These are phyloP conservation scores for Ogataea salicorniae DNA, from an alignment of 805 yeast genomes.

Conservation along the genomic window DNA sequence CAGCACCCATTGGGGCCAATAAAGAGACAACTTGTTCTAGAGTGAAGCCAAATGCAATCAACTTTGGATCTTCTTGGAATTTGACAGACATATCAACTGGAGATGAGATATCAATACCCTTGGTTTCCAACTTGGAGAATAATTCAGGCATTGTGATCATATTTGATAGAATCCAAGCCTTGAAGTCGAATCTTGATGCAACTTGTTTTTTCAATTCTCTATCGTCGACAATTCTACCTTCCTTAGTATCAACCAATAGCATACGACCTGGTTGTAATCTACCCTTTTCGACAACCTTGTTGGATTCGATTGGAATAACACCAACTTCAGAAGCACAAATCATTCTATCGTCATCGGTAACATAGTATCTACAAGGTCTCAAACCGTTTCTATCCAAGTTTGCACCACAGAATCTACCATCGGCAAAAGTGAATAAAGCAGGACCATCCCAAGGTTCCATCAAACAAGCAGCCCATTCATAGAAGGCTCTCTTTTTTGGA, in stretches of 20 bases:
- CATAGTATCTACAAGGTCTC: slow-evolving; percentile 96
- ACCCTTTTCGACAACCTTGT: slow-evolving; percentile 81
- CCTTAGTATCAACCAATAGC: slow-evolving; percentile 90
- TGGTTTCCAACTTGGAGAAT: slow-evolving; percentile 48
- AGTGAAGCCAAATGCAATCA: slow-evolving; percentile 88
- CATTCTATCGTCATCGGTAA: slow-evolving; percentile 90
- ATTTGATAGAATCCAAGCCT: slow-evolving; percentile 87
- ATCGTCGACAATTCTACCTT: slow-evolving; percentile 91
- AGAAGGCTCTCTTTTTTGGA: slow-evolving; percentile 87
- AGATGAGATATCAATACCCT: slow-evolving; percentile 27
- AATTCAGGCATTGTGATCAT: slow-evolving; percentile 80
- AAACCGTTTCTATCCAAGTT: slow-evolving; percentile 95
- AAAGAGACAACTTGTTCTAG: slow-evolving; percentile 82
- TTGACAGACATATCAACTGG: slow-evolving; percentile 32
- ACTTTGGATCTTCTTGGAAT: slow-evolving; percentile 76
- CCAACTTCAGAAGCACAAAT: slow-evolving; percentile 99
- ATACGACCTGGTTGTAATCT: slow-evolving; percentile 94
- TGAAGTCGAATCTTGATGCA: slow-evolving; percentile 82
- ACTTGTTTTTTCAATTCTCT: slow-evolving; percentile 78
- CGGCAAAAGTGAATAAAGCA: slow-evolving; percentile 92
- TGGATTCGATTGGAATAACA: slow-evolving; percentile 84
- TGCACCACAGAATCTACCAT: slow-evolving; percentile 98
- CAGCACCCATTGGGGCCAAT: slow-evolving; percentile 88
- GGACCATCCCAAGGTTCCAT: slow-evolving; percentile 99
- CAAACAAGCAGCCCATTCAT: slow-evolving; percentile 98